phyloP scores from a whole-genome alignment of 2,329 filamentous ascomycete species.

The Aphanocladium album region DNA sequence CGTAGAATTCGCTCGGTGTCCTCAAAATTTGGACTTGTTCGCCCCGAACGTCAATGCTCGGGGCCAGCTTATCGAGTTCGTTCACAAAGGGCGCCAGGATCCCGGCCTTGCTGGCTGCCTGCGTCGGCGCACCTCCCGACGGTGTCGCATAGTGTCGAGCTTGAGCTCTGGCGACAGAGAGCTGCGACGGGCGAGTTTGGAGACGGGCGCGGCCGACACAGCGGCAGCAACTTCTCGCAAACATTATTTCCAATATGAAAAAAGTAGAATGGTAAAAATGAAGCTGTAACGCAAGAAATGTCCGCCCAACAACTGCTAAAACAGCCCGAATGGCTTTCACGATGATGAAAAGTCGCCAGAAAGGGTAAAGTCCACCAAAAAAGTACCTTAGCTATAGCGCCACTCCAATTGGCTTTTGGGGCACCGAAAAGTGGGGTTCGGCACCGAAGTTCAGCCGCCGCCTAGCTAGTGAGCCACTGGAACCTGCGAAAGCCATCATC shows the following conservation, averaged over 20 bases:
- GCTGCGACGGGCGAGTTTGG: slow-evolving; percentile 24
- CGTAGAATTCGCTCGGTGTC: slow-evolving; percentile 85
- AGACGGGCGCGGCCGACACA: slow-evolving; percentile 24
- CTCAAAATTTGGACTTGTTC: slow-evolving; percentile 75
- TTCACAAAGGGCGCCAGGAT: slow-evolving; percentile 50
- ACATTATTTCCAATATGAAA: slow-evolving; percentile 21
- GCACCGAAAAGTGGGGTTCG: background rate
- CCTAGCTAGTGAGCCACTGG: slow-evolving; percentile 15
- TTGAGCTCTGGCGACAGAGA: slow-evolving; percentile 29
- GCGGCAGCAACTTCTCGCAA: slow-evolving; percentile 30
- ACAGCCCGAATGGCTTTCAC: background rate
- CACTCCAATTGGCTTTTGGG: slow-evolving; percentile 1
- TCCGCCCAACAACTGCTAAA: background rate
- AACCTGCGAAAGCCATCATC: slow-evolving; percentile 17
- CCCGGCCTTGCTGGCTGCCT: slow-evolving; percentile 26
- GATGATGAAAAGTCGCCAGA: background rate
- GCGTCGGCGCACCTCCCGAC: slow-evolving; percentile 17
- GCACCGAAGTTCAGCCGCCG: slow-evolving; percentile 28
- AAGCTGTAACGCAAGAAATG: background rate
- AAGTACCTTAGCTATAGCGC: background rate
- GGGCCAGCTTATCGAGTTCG: slow-evolving; percentile 83
- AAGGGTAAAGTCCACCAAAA: slow-evolving; percentile 6
- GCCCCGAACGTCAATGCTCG: slow-evolving; percentile 80
- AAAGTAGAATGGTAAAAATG: background rate
- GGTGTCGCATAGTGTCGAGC: slow-evolving; percentile 39